A percentile compares a stretch with the other conserved stretches of the same genome.
Evolutionary conservation across 2,329 filamentous ascomycete species (phyloP).

Genomic region (Xylariales sp.): DNA sequence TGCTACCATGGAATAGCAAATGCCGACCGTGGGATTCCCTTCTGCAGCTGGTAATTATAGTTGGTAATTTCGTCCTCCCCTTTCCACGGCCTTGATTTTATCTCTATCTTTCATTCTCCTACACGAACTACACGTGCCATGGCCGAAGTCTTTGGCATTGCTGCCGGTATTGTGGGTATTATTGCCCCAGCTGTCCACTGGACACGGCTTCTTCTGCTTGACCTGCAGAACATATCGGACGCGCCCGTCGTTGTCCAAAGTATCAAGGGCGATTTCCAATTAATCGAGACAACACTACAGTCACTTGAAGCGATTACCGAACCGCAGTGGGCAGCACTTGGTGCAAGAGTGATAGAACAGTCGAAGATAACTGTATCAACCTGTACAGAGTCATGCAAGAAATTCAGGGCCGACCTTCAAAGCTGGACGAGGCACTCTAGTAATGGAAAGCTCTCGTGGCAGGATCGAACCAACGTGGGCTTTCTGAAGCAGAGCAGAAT

Average conservation of each 20-base stretch:
- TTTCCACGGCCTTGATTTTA: background rate
- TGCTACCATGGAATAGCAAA: no score
- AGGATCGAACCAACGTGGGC: constrained; percentile 8
- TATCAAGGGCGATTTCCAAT: background rate
- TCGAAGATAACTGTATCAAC: constrained; percentile 8
- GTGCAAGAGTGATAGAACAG: constrained; percentile 1
- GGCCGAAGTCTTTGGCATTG: background rate
- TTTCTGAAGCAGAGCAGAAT: constrained; percentile 2
- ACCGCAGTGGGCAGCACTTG: background rate
- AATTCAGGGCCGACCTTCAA: constrained; percentile 14
- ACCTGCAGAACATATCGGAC: constrained; percentile 12
- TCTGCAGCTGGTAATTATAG: no score
- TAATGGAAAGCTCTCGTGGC: constrained; percentile 11
- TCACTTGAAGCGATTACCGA: constrained; percentile 9
- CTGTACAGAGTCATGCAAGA: constrained; percentile 17
- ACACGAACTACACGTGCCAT: no score
- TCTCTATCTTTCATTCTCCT: no score
- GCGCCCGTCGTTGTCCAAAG: constrained; percentile 12
- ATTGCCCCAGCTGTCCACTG: constrained; percentile 10
- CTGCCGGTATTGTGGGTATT: constrained; percentile 4
- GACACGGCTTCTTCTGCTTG: constrained; percentile 9
- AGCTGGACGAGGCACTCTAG: constrained; percentile 17
- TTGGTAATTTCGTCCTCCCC: no score
- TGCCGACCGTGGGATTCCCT: no score
- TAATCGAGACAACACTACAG: background rate